Evolutionary conservation across 352 stramenopile species (phyloP).

Genomic region (Saprolegnia diclina): DNA sequence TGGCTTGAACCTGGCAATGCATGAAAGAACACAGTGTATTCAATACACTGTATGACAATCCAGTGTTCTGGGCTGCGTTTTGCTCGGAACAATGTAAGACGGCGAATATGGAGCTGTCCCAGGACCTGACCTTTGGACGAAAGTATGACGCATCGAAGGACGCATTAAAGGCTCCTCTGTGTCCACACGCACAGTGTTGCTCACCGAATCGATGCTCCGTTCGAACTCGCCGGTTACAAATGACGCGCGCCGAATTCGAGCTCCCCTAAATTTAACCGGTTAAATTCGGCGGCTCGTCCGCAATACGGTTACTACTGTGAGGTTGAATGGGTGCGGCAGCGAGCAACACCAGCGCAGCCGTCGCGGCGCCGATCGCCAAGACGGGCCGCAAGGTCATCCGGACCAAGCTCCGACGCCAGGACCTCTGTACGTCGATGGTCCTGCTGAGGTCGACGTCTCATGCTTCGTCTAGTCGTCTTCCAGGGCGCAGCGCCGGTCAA

Average conservation of each 20-base stretch:
- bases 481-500: background rate
- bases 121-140: too few species aligned
- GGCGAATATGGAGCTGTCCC: too few species aligned
- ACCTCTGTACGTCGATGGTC: conserved; percentile 11
- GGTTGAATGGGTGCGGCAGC: conserved; percentile 15
- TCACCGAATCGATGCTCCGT: too few species aligned
- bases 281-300: background rate
- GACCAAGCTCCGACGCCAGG: conserved; percentile 10
- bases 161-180: too few species aligned
- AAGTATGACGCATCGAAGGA: too few species aligned
- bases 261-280: background rate
- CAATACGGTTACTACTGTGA: background rate
- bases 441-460: background rate
- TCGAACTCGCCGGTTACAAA: too few species aligned
- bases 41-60: too few species aligned
- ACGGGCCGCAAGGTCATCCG: conserved; percentile 14
- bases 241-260: background rate
- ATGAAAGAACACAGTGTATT: too few species aligned
- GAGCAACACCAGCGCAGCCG: conserved; percentile 1
- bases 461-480: background rate
- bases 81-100: too few species aligned
- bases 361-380: background rate
- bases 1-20: too few species aligned
- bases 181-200: too few species aligned
- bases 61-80: too few species aligned